phyloP scores from a whole-genome alignment of 169 alveolate genomes.

The Plasmodium falciparum region DNA sequence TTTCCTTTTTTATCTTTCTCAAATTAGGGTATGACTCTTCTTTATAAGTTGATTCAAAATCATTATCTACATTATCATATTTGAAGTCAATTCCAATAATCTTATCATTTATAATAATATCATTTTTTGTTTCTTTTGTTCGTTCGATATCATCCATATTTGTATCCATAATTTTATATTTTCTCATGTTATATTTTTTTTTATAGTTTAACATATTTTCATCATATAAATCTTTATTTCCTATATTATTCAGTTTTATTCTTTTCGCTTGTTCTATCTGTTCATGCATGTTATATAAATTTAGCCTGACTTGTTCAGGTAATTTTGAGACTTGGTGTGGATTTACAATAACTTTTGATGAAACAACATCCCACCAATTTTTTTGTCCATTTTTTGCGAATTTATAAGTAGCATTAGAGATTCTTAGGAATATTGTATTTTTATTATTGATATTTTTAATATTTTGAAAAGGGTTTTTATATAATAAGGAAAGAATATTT shows the following conservation, averaged over 20 bases:
- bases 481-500: slow-evolving; percentile 15
- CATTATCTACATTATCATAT: background rate
- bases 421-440: background rate
- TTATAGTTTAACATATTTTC: no score
- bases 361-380: slow-evolving; percentile 45
- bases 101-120: no score
- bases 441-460: background rate
- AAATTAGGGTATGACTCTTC: background rate
- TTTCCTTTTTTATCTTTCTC: slow-evolving; percentile 2
- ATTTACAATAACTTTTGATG: slow-evolving; percentile 15
- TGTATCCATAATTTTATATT: no score
- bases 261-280: no score
- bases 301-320: background rate
- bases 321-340: background rate
- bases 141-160: no score
- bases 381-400: slow-evolving; percentile 2
- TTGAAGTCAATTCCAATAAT: background rate
- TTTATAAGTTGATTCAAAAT: background rate
- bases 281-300: background rate
- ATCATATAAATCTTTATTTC: no score
- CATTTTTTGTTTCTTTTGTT: no score
- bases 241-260: background rate
- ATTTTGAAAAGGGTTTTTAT: slow-evolving; percentile 21
- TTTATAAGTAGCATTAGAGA: slow-evolving; percentile 19
- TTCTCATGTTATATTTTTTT: no score